Conservation (phyloP, 257 asterid species). For the Primulina huaijiensis region DNA sequence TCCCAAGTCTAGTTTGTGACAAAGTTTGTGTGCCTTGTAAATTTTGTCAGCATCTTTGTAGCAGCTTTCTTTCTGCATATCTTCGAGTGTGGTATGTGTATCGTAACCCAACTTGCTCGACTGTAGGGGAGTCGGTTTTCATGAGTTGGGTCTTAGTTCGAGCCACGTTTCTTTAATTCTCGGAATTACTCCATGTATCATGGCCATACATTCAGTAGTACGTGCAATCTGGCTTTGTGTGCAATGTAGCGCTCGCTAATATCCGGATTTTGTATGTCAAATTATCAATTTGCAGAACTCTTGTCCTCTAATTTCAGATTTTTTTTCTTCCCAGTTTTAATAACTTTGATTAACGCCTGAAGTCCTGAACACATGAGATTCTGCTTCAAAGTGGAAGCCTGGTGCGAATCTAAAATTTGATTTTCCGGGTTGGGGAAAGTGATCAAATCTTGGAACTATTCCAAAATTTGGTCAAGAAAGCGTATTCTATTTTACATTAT, state of each 20-base stretch:
- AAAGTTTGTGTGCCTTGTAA: slow-evolving; percentile 28
- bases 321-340: neutral
- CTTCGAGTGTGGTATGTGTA: slow-evolving; percentile 12
- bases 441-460: too few relatives aligned
- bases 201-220: slow-evolving; percentile 12
- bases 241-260: slow-evolving; percentile 4
- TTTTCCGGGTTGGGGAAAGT: neutral
- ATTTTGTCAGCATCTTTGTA: slow-evolving; percentile 31
- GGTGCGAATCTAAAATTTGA: neutral
- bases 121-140: neutral
- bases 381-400: neutral
- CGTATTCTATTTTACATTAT: too few relatives aligned
- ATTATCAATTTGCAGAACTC: neutral
- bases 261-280: neutral
- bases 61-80: slow-evolving; percentile 18
- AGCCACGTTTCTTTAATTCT: neutral
- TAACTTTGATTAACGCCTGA: neutral
- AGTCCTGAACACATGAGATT: neutral
- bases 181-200: neutral
- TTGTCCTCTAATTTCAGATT: neutral
- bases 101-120: neutral
- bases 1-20: slow-evolving; percentile 1
- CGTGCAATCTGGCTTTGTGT: slow-evolving; percentile 14
- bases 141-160: neutral
- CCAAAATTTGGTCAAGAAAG: too few relatives aligned